Evolutionary conservation across 2,329 filamentous ascomycete genomes (phyloP).

Genomic region (Cordyceps cicadae): DNA sequence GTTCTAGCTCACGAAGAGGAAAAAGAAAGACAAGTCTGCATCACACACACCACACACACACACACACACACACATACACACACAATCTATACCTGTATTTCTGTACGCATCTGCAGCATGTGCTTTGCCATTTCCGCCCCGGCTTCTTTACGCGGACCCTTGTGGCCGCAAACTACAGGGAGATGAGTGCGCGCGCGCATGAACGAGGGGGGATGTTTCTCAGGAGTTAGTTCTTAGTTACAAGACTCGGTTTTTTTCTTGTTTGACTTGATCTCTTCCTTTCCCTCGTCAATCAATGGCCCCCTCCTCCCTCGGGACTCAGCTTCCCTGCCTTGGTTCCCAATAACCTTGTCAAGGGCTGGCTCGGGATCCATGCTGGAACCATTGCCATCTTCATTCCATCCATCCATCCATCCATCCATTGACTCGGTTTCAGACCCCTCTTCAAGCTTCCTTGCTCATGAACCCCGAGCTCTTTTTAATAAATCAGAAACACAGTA

Average conservation of each 20-base stretch:
- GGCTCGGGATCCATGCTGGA: not conserved
- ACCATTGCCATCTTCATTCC: slow-evolving; percentile 5
- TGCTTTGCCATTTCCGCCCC: not conserved
- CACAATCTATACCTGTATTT: not conserved
- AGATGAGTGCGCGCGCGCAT: not conserved
- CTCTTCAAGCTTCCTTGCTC: not conserved
- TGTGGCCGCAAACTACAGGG: not conserved
- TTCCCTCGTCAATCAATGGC: too few species aligned
- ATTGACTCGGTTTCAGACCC: not conserved
- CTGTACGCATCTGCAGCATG: too few species aligned
- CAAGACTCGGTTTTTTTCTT: too few species aligned
- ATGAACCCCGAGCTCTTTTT: not conserved
- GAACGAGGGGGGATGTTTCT: not conserved
- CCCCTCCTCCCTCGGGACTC: too few species aligned
- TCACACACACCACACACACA: not conserved
- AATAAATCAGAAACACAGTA: not conserved
- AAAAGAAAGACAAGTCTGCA: not conserved
- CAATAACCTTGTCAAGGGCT: not conserved
- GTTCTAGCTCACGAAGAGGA: not conserved
- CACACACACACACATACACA: not conserved
- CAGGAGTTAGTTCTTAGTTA: too few species aligned
- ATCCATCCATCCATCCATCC: not conserved
- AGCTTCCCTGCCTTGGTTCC: not conserved
- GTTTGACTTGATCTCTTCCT: not conserved
- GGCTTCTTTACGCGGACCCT: not conserved